Conservation (phyloP, 805 yeast genomes). For the Yamadazyma laniorum region DNA sequence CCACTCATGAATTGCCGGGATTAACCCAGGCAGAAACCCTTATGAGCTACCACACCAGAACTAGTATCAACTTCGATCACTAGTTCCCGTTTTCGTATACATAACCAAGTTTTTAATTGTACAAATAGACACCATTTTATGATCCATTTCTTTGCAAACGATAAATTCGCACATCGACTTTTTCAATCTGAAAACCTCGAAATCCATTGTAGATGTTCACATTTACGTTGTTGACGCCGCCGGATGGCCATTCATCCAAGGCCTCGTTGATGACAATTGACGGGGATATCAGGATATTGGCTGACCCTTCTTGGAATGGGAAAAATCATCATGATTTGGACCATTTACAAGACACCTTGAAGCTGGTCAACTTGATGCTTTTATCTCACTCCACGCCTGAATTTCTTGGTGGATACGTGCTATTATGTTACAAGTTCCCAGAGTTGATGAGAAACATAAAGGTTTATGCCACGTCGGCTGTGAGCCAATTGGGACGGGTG, state of each 20-base stretch:
- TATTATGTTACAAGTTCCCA: conserved; percentile 58
- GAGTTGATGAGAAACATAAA: conserved; percentile 60
- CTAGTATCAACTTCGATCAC: conserved; percentile 32
- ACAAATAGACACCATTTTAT: too few relatives aligned
- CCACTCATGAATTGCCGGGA: conserved; percentile 50
- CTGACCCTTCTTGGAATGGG: conserved; percentile 80
- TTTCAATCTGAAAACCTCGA: too few relatives aligned
- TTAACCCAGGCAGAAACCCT: conserved; percentile 49
- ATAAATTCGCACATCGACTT: too few relatives aligned
- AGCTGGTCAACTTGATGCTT: conserved; percentile 61
- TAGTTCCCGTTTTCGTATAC: too few relatives aligned
- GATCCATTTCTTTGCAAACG: too few relatives aligned
- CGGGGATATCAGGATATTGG: conserved; percentile 49
- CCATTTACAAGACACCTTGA: conserved; percentile 34
- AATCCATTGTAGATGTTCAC: too few relatives aligned
- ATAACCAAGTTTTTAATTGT: too few relatives aligned
- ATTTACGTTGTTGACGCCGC: conserved; percentile 33
- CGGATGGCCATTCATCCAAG: conserved; percentile 25
- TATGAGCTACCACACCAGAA: conserved; percentile 42
- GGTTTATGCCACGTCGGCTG: conserved; percentile 87
- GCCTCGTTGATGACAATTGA: conserved; percentile 61
- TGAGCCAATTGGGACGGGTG: conserved; percentile 79
- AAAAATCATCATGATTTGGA: conserved; percentile 28
- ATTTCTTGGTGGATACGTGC: conserved; percentile 76
- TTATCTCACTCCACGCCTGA: conserved; percentile 85